Conservation (phyloP, 306 rosid species). For the Adenanthera pavonina region DNA sequence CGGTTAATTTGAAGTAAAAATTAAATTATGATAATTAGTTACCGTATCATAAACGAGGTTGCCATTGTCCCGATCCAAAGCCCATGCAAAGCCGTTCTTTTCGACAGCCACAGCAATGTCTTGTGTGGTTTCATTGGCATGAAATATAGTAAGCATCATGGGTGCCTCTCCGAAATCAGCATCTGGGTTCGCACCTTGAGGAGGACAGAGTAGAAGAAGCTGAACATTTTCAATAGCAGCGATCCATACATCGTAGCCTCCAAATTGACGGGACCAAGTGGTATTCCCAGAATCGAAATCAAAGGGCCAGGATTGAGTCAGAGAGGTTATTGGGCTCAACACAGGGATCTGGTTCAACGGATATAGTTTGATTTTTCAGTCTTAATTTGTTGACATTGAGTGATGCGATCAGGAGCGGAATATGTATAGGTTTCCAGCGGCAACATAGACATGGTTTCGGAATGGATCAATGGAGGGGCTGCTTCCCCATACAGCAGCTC, state of each 20-base stretch:
- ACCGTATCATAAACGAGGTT: slow-evolving; percentile 47
- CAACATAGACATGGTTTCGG: slow-evolving; percentile 59
- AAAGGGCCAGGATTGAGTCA: slow-evolving; percentile 64
- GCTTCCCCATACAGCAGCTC: slow-evolving; percentile 81
- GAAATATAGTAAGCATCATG: slow-evolving; percentile 39
- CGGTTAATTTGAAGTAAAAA: too few species aligned
- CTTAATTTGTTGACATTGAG: slow-evolving; percentile 52
- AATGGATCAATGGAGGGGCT: slow-evolving; percentile 66
- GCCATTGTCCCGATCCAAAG: slow-evolving; percentile 53
- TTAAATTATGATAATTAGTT: background rate
- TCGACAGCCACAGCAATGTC: slow-evolving; percentile 58
- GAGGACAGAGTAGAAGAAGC: background rate
- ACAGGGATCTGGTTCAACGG: slow-evolving; percentile 51
- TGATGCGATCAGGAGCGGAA: slow-evolving; percentile 49
- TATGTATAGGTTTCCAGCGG: slow-evolving; percentile 62
- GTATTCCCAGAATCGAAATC: slow-evolving; percentile 59
- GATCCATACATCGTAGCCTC: slow-evolving; percentile 80
- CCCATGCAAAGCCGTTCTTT: slow-evolving; percentile 64
- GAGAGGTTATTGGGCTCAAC: slow-evolving; percentile 66
- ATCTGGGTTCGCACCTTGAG: slow-evolving; percentile 33
- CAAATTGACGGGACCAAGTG: slow-evolving; percentile 63
- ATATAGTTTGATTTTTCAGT: slow-evolving; percentile 51
- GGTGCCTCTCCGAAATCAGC: slow-evolving; percentile 66
- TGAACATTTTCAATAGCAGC: slow-evolving; percentile 39
- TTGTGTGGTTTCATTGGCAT: slow-evolving; percentile 27